Evolutionary conservation across 495 filamentous ascomycete genomes (phyloP), one percentile per base, ranked within the genome.

Genomic region (Hypomontagnella monticulosa): DNA sequence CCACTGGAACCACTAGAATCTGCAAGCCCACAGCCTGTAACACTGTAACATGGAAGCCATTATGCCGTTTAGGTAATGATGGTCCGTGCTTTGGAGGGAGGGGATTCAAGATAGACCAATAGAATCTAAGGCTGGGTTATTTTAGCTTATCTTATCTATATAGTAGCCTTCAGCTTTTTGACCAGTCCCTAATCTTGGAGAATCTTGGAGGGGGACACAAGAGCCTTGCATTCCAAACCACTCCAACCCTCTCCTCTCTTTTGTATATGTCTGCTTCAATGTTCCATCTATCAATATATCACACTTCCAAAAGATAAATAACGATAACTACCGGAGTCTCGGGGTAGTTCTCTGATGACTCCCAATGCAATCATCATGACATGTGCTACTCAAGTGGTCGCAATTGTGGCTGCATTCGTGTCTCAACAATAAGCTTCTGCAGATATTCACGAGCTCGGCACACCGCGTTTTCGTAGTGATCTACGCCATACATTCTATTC

Each of bases 391-490:
- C 11, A 14, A 46, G 53, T 7, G 43, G 30, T 14, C 19, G 50
- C 46, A 7, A 32, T 38, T 23, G 27, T 50, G 36, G 46, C 11
- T 52, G 52, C 60, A 30, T 64, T 9, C 15, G 19, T 37, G 27
- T 58, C 47, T 16, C 20, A 55, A 66, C 16, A 37, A 56, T 23
- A 44, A 40, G 49, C 36, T 60, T 42, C 30, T 53, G 59, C 48
- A 51, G 43, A 51, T 38, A 60, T 48, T 42, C 51, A 52, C 60
- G 4, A 59, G 56, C 40, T 57, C 38, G 41, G 60, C 66, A 69
- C 66, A 69, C 66, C 66, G 66, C 66, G 51, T 63, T 69, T 69
- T 69, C 56, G 36, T 59, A 16, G n/a, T 27, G 60, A 69, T 69
- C 66, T 69, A 47, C 66, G 57, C 2, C 6, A 27, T 6, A 27